These are phyloP conservation scores for Conticribra weissflogii DNA, from an alignment of 108 stramenopile species.

Conservation along the genomic window DNA sequence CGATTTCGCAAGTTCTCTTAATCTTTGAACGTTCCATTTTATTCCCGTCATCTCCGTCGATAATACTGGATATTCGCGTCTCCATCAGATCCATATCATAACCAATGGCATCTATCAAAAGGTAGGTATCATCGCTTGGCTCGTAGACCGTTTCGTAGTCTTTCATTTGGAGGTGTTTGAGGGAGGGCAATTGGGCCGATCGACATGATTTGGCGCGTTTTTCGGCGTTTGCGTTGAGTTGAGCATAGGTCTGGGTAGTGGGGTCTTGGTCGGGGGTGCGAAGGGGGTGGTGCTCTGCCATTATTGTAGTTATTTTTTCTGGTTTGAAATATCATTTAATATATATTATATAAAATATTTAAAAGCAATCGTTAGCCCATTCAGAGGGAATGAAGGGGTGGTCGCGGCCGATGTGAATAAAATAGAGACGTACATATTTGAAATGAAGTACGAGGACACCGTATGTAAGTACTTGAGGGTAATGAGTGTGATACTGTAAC, in stretches of 20 bases:
- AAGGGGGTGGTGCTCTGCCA: slow-evolving; percentile 52
- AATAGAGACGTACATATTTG: too few species aligned
- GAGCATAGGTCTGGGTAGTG: slow-evolving; percentile 31
- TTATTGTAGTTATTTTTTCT: too few species aligned
- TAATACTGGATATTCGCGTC: too few species aligned
- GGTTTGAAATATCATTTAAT: not conserved
- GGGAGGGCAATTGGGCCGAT: slow-evolving; percentile 65
- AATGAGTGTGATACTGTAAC: too few species aligned
- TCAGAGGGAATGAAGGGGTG: too few species aligned
- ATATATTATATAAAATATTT: not conserved
- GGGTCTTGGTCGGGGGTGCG: slow-evolving; percentile 43
- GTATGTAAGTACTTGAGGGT: too few species aligned
- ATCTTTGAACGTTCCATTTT: slow-evolving; percentile 13
- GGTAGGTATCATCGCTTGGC: slow-evolving; percentile 89
- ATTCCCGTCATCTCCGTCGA: not conserved
- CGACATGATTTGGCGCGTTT: slow-evolving; percentile 48
- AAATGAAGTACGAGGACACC: too few species aligned
- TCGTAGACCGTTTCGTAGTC: slow-evolving; percentile 89
- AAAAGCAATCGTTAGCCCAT: not conserved
- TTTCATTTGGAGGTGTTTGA: slow-evolving; percentile 68
- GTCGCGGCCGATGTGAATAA: too few species aligned
- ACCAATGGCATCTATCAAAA: slow-evolving; percentile 84
- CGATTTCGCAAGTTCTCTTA: slow-evolving; percentile 70
- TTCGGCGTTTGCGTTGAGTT: slow-evolving; percentile 63
- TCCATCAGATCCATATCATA: slow-evolving; percentile 46